A percentile compares a stretch with the other conserved stretches of the same genome.
Evolutionary conservation across 108 stramenopile species (phyloP).

Genomic region (Cylindrotheca closterium): DNA sequence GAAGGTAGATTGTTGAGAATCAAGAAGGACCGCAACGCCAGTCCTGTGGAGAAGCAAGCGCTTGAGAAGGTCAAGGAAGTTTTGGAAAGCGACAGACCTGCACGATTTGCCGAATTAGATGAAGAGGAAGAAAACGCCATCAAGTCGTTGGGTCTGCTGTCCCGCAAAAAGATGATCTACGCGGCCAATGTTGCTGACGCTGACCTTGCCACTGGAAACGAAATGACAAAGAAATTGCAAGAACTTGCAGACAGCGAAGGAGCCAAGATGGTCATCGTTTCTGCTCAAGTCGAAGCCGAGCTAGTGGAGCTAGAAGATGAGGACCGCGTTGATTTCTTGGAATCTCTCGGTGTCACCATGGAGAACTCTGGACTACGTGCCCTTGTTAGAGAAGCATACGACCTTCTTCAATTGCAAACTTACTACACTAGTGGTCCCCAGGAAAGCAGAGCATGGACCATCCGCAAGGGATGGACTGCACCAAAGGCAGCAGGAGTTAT

Average conservation of each 20-base stretch:
- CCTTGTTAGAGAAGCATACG: conserved; percentile 87
- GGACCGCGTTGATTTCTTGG: conserved; percentile 88
- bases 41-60: conserved; percentile 73
- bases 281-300: conserved; percentile 97
- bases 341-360: conserved; percentile 79
- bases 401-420: conserved; percentile 87
- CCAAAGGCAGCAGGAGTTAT: conserved; percentile 97
- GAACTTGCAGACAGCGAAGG: conserved; percentile 84
- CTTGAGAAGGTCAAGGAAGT: conserved; percentile 82
- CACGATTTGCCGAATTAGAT: conserved; percentile 74
- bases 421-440: conserved; percentile 97
- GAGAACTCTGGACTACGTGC: conserved; percentile 91
- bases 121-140: conserved; percentile 84
- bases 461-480: conserved; percentile 91
- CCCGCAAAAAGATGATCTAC: conserved; percentile 94
- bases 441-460: conserved; percentile 98
- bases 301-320: conserved; percentile 80
- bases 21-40: conserved; percentile 74
- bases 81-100: conserved; percentile 78
- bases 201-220: conserved; percentile 93
- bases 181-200: conserved; percentile 97
- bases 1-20: conserved; percentile 87
- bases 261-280: conserved; percentile 89
- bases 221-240: conserved; percentile 71
- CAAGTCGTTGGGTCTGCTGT: conserved; percentile 84